Base-by-base conservation (phyloP, 495 filamentous ascomycete genomes). In the Aspergillus indologenus region DNA sequence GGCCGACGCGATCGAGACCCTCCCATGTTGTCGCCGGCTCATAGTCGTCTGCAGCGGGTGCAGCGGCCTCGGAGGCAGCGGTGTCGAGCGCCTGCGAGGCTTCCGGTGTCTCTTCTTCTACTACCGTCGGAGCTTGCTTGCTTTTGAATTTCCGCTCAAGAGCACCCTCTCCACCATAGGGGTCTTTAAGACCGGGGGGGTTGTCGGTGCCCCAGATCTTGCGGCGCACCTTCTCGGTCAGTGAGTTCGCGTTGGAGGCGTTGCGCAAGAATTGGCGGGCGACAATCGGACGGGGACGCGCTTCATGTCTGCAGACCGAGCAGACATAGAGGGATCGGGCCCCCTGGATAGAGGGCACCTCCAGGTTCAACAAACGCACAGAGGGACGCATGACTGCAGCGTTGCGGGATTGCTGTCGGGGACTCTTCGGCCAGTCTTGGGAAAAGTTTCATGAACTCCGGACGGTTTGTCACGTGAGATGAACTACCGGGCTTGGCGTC, bases 1-100 rank as follows among this genome's bases (percentile, higher is more conserved):
- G 78, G 58, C 81, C 88, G 19, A 91, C 75, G 29, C 70, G 70
- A 54, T 83, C 72, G 53, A 93, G 71, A 0, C 79, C 84, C 9
- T 83, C 75, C 68, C 79, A 83, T 7, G 73, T 79, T 31, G 74
- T 71, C 52, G 89, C 87, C 23, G 81, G 81, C 49, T 70, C 64
- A 67, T 92, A 92, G 4, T 67, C 53, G 29, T 45, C 31, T 51
- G 61, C 63, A 12, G 47, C 62, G 31, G 44, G 21, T 26, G 50
- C 61, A 11, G 47, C 26, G 18, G 62, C 63, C 47, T 61, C 62
- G 24, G 26, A 23, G 14, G 9, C 52, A 19, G 26, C 54, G 23
- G 20, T 21, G 24, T 60, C 58, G 20, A 17, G 24, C 46, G 45
- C 51, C 31, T 44, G 20, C 3, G 21, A 48, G 1, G 40, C 26